Percentiles rank a stretch among this genome's conserved stretches.
Evolutionary conservation across 768 basidiomycete species (phyloP).

Genomic region (Xanthoconium stramineum): DNA sequence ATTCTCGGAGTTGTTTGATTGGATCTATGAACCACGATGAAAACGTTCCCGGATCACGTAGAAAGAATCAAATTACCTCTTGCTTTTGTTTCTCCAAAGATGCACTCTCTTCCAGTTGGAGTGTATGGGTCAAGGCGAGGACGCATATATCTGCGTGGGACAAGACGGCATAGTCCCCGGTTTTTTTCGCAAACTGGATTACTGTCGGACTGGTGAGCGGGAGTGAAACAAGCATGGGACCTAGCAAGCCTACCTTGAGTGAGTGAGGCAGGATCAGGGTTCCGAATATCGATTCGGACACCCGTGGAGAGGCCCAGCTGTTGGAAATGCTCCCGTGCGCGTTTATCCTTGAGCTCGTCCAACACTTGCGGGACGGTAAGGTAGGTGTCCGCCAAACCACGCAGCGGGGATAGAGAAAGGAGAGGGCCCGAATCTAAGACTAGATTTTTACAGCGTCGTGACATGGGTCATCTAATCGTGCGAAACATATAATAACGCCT

Average conservation of each 20-base stretch:
- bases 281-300: conserved; percentile 66
- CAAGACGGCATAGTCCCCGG: conserved; percentile 91
- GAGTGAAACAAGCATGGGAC: conserved; percentile 1
- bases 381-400: conserved; percentile 84
- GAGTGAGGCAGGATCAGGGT: conserved; percentile 68
- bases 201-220: conserved; percentile 47
- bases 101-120: conserved; percentile 55
- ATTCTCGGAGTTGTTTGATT: neutral
- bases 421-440: conserved; percentile 94
- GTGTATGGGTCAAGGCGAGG: conserved; percentile 79
- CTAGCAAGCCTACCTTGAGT: conserved; percentile 46
- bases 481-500: neutral
- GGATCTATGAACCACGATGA: conserved; percentile 10
- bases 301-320: conserved; percentile 72
- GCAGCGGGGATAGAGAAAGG: conserved; percentile 81
- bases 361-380: conserved; percentile 89
- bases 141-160: conserved; percentile 90
- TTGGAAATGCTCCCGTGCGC: conserved; percentile 84
- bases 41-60: neutral
- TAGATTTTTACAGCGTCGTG: conserved; percentile 65
- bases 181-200: conserved; percentile 88
- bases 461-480: conserved; percentile 14
- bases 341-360: conserved; percentile 83
- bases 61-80: conserved; percentile 20
- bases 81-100: conserved; percentile 27